phyloP scores from a whole-genome alignment of 768 basidiomycete species.

The Suillus luteus region DNA sequence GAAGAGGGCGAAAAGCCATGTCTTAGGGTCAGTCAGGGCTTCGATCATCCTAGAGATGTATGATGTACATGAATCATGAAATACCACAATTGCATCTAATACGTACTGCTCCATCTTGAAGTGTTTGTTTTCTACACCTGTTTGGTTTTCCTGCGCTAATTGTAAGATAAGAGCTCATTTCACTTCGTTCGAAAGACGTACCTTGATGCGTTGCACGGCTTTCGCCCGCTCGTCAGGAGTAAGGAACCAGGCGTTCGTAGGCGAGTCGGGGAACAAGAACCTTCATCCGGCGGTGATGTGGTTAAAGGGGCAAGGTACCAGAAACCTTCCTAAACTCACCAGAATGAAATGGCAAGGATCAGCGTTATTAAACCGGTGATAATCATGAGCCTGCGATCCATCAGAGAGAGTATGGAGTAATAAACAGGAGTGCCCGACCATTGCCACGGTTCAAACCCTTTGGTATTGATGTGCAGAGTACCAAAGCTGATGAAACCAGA shows the following conservation, averaged over 20 bases:
- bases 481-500: conserved; percentile 66
- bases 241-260: conserved; percentile 68
- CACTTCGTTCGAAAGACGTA: conserved; percentile 28
- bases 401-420: background rate
- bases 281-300: conserved; percentile 27
- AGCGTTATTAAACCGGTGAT: conserved; percentile 61
- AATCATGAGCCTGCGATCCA: conserved; percentile 53
- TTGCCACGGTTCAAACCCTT: conserved; percentile 64
- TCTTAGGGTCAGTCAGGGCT: conserved; percentile 61
- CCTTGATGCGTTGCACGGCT: conserved; percentile 60
- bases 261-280: conserved; percentile 69
- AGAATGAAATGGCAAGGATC: conserved; percentile 50
- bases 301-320: background rate
- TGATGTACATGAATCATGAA: background rate
- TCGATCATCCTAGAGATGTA: conserved; percentile 53
- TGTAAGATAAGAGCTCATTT: background rate
- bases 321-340: conserved; percentile 36
- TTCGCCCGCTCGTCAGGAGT: conserved; percentile 53
- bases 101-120: conserved; percentile 59
- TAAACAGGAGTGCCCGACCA: conserved; percentile 39
- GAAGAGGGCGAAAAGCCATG: conserved; percentile 70
- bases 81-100: background rate
- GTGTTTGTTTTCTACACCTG: conserved; percentile 27
- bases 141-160: conserved; percentile 27
- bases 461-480: conserved; percentile 54